These are phyloP conservation scores for Furcasterigmium furcatum DNA, from an alignment of 2,329 filamentous ascomycete genomes.

Conservation along the genomic window DNA sequence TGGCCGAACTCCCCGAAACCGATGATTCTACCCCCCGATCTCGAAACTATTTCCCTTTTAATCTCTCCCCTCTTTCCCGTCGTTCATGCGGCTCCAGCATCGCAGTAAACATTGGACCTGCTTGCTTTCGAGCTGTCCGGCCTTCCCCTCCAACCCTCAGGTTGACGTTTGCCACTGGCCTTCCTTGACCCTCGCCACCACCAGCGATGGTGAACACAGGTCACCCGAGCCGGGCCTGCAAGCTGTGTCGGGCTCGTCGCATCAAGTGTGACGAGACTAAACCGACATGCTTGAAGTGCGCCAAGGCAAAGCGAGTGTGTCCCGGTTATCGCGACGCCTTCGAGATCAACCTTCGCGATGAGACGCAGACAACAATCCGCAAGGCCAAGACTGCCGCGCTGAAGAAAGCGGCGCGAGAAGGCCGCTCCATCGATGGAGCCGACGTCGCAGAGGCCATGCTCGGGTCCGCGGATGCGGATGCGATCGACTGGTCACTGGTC, in stretches of 20 bases:
- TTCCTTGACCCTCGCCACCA: no score
- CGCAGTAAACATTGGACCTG: no score
- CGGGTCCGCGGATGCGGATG: background rate
- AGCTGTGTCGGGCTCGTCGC: constrained; percentile 27
- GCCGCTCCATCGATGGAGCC: constrained; percentile 3
- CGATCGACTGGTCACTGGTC: constrained; percentile 1
- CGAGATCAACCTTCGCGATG: constrained; percentile 14
- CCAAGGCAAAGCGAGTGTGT: constrained; percentile 15
- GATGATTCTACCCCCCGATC: background rate
- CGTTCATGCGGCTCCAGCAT: no score
- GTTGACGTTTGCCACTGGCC: background rate
- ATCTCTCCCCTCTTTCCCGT: background rate
- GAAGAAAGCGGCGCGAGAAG: constrained; percentile 10
- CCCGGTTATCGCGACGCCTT: constrained; percentile 13
- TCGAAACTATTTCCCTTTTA: background rate
- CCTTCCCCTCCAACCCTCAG: background rate
- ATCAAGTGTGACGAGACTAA: constrained; percentile 31
- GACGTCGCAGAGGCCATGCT: constrained; percentile 6
- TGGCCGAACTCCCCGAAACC: background rate
- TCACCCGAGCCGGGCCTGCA: constrained; percentile 12
- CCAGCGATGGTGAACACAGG: constrained; percentile 12
- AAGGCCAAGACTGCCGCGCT: constrained; percentile 13
- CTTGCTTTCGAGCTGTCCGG: background rate
- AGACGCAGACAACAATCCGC: constrained; percentile 13
- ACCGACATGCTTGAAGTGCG: constrained; percentile 28